Evolutionary conservation across 2,329 filamentous ascomycete species (phyloP).

Genomic region (Dothistroma pini): DNA sequence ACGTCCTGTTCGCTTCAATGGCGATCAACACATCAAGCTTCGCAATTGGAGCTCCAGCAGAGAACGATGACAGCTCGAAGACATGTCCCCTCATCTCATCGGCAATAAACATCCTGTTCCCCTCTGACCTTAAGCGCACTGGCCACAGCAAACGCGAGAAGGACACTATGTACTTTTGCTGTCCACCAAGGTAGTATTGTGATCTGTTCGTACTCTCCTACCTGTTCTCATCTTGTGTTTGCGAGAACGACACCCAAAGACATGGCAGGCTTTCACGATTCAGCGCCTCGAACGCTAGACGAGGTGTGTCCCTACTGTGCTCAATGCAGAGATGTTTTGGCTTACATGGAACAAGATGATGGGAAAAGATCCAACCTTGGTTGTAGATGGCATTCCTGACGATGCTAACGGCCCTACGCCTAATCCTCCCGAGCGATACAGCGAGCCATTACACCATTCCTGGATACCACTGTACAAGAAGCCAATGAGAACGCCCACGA

Average conservation of each 20-base stretch:
- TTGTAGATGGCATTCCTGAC: constrained; percentile 18
- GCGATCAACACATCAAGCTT: not conserved
- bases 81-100: not conserved
- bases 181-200: not conserved
- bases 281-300: not conserved
- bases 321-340: not conserved
- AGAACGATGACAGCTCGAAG: constrained; percentile 1
- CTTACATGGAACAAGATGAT: constrained; percentile 17
- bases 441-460: constrained; percentile 24
- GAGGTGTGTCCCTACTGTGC: not conserved
- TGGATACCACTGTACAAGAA: constrained; percentile 36
- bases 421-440: constrained; percentile 26
- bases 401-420: constrained; percentile 25
- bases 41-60: not conserved
- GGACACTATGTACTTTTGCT: not conserved
- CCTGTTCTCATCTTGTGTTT: not conserved
- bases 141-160: too few relatives aligned
- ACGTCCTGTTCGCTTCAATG: not conserved
- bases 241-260: not conserved
- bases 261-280: constrained; percentile 2
- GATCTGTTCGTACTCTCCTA: not conserved
- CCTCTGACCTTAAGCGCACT: not conserved
- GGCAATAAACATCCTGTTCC: not conserved
- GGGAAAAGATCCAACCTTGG: constrained; percentile 24
- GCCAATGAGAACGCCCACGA: constrained; percentile 31